A percentile compares a stretch with the other conserved stretches of the same genome.
Evolutionary conservation across 169 alveolate genomes (phyloP).

Genomic region (Babesia sp.): DNA sequence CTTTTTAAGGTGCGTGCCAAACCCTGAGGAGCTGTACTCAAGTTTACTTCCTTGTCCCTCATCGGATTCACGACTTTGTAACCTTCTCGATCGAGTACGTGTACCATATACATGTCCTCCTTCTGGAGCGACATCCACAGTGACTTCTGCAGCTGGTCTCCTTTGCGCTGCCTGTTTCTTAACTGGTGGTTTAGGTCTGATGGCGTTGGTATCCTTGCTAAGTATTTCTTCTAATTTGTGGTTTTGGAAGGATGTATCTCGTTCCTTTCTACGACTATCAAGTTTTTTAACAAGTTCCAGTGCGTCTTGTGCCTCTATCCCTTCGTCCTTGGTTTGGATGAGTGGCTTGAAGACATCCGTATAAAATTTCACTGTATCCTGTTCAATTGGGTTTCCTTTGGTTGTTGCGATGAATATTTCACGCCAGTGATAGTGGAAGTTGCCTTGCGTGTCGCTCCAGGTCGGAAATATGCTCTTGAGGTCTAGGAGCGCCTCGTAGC

Average conservation of each 20-base stretch:
- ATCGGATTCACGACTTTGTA: conserved; percentile 15
- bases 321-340: conserved; percentile 46
- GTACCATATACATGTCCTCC: conserved; percentile 64
- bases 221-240: conserved; percentile 50
- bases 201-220: conserved; percentile 51
- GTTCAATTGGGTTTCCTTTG: conserved; percentile 30
- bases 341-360: conserved; percentile 25
- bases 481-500: conserved; percentile 76
- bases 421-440: conserved; percentile 75
- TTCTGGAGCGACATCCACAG: conserved; percentile 15
- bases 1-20: conserved; percentile 61
- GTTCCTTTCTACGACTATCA: conserved; percentile 48
- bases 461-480: conserved; percentile 71
- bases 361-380: conserved; percentile 36
- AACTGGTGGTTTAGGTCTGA: conserved; percentile 31
- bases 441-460: conserved; percentile 76
- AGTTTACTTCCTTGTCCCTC: conserved; percentile 28
- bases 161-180: conserved; percentile 43
- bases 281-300: conserved; percentile 42
- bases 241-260: conserved; percentile 30
- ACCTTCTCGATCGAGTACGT: conserved; percentile 42
- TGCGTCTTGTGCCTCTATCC: conserved; percentile 52
- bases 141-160: conserved; percentile 39
- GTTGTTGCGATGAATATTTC: conserved; percentile 58
- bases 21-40: conserved; percentile 37